Conservation (phyloP, 805 yeast species). For the Metschnikowia shivogae region DNA sequence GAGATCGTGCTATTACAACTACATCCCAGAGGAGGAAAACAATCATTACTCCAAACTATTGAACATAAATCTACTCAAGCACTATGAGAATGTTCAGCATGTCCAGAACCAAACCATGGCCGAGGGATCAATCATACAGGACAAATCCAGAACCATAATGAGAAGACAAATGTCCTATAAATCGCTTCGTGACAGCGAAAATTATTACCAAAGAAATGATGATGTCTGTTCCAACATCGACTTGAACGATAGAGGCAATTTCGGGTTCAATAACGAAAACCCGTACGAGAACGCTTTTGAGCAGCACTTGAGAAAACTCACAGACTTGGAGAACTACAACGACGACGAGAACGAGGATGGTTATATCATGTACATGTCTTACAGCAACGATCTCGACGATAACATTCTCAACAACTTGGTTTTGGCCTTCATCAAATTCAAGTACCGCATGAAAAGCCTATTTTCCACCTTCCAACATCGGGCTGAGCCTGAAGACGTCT, state of each 20-base stretch:
- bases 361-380: constrained; percentile 21
- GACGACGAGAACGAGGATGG: constrained; percentile 21
- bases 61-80: constrained; percentile 34
- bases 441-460: constrained; percentile 16
- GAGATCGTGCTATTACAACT: constrained; percentile 37
- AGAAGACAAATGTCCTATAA: constrained; percentile 18
- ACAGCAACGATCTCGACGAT: constrained; percentile 19
- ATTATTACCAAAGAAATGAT: neutral
- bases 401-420: constrained; percentile 20
- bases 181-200: constrained; percentile 8
- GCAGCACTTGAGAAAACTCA: constrained; percentile 5
- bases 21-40: constrained; percentile 28
- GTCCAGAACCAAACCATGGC: constrained; percentile 26
- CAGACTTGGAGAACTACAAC: constrained; percentile 14
- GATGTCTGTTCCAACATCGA: neutral
- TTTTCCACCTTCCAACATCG: constrained; percentile 6
- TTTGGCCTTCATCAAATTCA: constrained; percentile 20
- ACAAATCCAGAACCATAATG: constrained; percentile 14
- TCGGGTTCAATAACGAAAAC: neutral
- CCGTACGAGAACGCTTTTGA: constrained; percentile 6
- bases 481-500: neutral
- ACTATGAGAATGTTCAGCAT: constrained; percentile 31
- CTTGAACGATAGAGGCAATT: neutral
- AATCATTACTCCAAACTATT: constrained; percentile 37
- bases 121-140: constrained; percentile 22